Evolutionary conservation across 2,329 filamentous ascomycete species (phyloP), one percentile per base, ranked within the genome.

Genomic region (Fonsecaea multimorphosa): DNA sequence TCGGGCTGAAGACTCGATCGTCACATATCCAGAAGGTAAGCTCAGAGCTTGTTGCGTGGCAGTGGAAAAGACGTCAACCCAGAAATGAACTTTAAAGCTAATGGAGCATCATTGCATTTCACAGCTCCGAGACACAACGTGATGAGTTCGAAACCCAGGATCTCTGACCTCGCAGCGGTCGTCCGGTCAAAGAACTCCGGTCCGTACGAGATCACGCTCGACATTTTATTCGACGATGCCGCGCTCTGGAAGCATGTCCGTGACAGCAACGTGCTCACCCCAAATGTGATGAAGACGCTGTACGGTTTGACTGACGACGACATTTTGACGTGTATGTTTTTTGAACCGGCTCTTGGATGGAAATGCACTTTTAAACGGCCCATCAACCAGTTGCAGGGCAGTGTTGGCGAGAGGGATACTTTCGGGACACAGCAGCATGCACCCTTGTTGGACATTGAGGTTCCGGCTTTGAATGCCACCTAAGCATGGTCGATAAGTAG

Each of bases 121-220:
- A 40, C 38, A 40, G 38, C 38, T 40, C 38, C 38, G 11, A 40
- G 38, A 19, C 38, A n/a, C 38, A 40, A 40, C 14, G 11, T 40
- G 5, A 8, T 11, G 14, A 40, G 38, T n/a, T n/a, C 38, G 38
- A 19, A 19, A 24, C 44, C 29, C 16, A 34, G 29, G 8, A 34
- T 56, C 16, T 5, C 16, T 0, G 77, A 81, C 31, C 55, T 83
- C 1, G 78, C 80, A 0, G 74, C 73, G 2, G 75, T 82, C 3
- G 70, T 84, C 0, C 77, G 83, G 0, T 83, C 81, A 9, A 86
- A 85, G 70, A 85, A 85, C 53, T 75, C 82, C 0, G 83, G 83
- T 0, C 82, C 83, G 0, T 85, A 78, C 63, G 82, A 85, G 66
- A 76, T 85, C 27, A 85, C 83, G 0, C 76, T 85, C n/a, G 83